Percentiles rank a stretch among this genome's conserved stretches.
phyloP scores from a whole-genome alignment of 768 basidiomycete genomes.

The Calocybe indica region DNA sequence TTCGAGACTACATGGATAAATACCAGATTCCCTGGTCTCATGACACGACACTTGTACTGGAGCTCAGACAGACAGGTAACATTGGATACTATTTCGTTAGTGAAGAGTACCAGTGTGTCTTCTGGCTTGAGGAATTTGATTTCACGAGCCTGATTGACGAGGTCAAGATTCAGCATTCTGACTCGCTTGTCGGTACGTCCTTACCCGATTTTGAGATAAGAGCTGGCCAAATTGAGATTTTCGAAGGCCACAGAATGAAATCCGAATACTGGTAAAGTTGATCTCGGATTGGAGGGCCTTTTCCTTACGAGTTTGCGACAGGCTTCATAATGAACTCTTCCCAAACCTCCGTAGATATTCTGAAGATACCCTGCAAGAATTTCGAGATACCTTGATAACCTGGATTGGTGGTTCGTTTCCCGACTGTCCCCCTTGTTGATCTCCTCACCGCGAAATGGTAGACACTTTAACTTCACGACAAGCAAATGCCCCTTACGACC shows the following conservation, averaged over 20 bases:
- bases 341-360: background rate
- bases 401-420: background rate
- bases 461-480: background rate
- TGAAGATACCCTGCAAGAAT: background rate
- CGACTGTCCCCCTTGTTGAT: background rate
- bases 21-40: background rate
- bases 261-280: constrained; percentile 4
- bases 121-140: constrained; percentile 3
- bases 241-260: background rate
- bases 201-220: background rate
- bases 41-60: constrained; percentile 3
- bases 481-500: no score
- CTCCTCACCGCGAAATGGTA: background rate
- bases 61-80: background rate
- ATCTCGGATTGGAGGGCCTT: background rate
- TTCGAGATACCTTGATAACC: constrained; percentile 2
- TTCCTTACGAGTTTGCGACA: background rate
- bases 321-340: constrained; percentile 5
- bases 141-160: background rate
- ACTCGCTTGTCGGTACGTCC: background rate
- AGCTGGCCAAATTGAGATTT: background rate
- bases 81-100: constrained; percentile 7
- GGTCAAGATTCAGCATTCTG: background rate
- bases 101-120: constrained; percentile 2
- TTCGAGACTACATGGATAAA: background rate